phyloP scores from a whole-genome alignment of 805 yeast genomes.

The Osmozyma mogii region DNA sequence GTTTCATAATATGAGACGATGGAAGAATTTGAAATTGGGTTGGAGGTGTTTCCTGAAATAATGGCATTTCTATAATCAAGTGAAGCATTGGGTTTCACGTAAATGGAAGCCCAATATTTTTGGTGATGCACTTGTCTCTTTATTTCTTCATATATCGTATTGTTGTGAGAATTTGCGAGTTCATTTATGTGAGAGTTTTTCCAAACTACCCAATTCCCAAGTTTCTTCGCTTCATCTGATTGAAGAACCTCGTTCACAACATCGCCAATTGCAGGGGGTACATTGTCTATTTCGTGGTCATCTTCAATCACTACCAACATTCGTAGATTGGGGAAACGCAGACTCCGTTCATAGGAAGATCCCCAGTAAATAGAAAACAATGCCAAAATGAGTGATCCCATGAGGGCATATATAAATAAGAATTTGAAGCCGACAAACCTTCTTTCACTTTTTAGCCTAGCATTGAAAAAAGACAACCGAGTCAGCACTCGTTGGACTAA shows the following conservation, averaged over 20 bases:
- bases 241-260: conserved; percentile 9
- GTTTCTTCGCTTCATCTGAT: conserved; percentile 11
- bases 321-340: conserved; percentile 24
- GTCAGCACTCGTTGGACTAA: conserved; percentile 24
- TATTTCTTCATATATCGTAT: conserved; percentile 29
- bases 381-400: conserved; percentile 30
- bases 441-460: conserved; percentile 16
- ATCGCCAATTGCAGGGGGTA: conserved; percentile 23
- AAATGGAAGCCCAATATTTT: conserved; percentile 56
- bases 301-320: conserved; percentile 35
- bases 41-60: conserved; percentile 20
- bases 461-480: conserved; percentile 25
- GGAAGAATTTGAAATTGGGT: conserved; percentile 21
- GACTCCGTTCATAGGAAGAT: conserved; percentile 25
- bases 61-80: conserved; percentile 32
- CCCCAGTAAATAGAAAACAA: conserved; percentile 46
- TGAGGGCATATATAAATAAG: conserved; percentile 16
- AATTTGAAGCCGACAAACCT: conserved; percentile 11
- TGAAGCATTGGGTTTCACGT: conserved; percentile 44
- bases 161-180: conserved; percentile 19
- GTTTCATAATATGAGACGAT: conserved; percentile 47
- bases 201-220: conserved; percentile 31
- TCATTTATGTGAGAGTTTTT: conserved; percentile 20
- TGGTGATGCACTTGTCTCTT: conserved; percentile 41
- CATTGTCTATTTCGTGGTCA: conserved; percentile 13